Base-by-base conservation (phyloP, 305 asterid species). In the Fraxinus platypoda region DNA sequence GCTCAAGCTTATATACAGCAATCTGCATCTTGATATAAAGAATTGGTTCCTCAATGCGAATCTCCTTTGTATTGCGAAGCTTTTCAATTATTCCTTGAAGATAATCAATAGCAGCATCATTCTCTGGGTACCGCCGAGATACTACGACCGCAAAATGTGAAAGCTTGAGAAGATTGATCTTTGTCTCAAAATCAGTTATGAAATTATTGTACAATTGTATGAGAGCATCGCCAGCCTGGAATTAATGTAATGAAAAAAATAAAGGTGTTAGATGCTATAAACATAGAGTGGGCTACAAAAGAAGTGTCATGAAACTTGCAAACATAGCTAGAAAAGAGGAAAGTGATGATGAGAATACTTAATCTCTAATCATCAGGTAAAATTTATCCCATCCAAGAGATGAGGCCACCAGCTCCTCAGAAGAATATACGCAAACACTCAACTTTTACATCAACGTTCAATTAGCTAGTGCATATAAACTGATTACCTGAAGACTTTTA, bases 91-190 rank as follows among this genome's bases (percentile, higher is more conserved):
- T 94, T 77, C 92, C 97, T 88, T 93, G 94, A 83, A 94, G 98
- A 88, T 89, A 94, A 72, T 77, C 72, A 68, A 92, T 84, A 21
- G 97, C 97, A 77, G 94, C 94, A 37, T 89, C 98, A 89, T 92
- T 94, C 91, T 90, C 94, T 0, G 90, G 77, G 84, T 95, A 95
- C 86, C 83, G 94, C 31, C 95, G 91, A 85, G 99, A 95, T 66
- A 95, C 97, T 76, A 89, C 87, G 86, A 91, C 98, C 38, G 97
- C 93, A 80, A 95, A 93, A 86, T 94, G 99, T 54, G 99, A 95
- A 84, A 95, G 99, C 93, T 95, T 95, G 87, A 95, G 97, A 77
- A 91, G 96, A 81, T 95, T 94, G 92, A 95, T 95, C 87, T 94
- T 95, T 34, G 97, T 94, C 95, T 95, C 99, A 81, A 95, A 95